Evolutionary conservation across 495 filamentous ascomycete genomes (phyloP), one percentile per base, ranked within the genome.

Genomic region (Penicillium antarcticum): DNA sequence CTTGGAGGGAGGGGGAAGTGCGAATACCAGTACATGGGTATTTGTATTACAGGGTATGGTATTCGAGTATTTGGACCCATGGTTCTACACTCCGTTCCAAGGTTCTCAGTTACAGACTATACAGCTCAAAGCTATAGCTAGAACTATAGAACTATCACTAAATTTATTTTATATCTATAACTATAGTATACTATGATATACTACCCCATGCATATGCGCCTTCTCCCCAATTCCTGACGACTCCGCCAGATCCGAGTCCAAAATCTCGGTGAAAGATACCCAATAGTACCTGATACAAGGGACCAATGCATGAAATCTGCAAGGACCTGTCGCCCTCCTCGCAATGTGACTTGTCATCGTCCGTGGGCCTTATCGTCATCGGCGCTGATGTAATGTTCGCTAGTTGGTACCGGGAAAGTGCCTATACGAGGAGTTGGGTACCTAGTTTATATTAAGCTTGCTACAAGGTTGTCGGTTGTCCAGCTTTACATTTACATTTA

Each of bases 1-100:
- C 57, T 67, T 60, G 62, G 48, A 48, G 53, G 56, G 58, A 61
- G 53, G 67, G 65, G 66, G 64, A 66, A 74, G 67, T 73, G 70
- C 67, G 60, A 66, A 63, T 53, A 48, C 51, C n/a, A 18, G 18
- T 24, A 31, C 41, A 6, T 29, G 23, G 37, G 43, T 53, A 53
- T 42, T 7, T 11, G 45, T 48, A 52, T 37, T 46, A 44, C 26
- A 8, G 2, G n/a, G 60, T 60, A 57, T 45, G 46, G 46, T 56
- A 55, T 40, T 32, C 37, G 42, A 42, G 46, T 56, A 55, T 40
- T 32, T 48, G 42, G 21, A 45, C 1, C 16, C 18, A 31, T 36
- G 19, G 38, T 35, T 24, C 34, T 26, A 33, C 6, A 18, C n/a
- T 33, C 29, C 18, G 14, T 7, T 16, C 23, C 12, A 5, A 8